Evolutionary conservation across 2,329 filamentous ascomycete genomes (phyloP), one percentile per base, ranked within the genome.

Genomic region (Alternaria sp.): DNA sequence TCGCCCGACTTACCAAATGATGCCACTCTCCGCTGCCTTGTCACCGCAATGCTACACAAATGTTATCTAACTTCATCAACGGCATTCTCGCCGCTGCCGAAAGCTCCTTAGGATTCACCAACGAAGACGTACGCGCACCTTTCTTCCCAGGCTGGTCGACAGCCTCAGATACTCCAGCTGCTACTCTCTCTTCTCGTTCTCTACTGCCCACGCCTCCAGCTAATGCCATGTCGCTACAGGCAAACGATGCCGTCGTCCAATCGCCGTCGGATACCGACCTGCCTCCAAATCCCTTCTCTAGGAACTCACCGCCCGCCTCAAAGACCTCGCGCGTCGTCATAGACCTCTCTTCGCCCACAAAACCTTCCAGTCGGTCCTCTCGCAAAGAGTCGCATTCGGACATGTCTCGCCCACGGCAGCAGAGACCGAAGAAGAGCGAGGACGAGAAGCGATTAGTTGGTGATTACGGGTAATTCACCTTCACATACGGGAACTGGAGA

Each of bases 211-310:
- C 48, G 28, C 42, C 45, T 24, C 31, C 29, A 51, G 51, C 68
- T 70, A 61, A 71, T 58, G 14, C 50, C 54, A 66, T 68, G 65
- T 44, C 48, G 41, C 26, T 29, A n/a, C 60, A 73, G 70, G 41
- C 60, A 54, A 62, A 65, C 61, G 48, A 73, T 69, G 68, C 59
- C 46, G 40, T 45, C 26, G 33, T 42, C 39, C 39, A 34, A 33
- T 51, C 56, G 28, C 46, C 44, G 13, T 48, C 44, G 21, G 50
- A 31, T 42, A 44, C 40, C 42, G 51, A 44, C 40, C 42, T 60
- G 33, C 56, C 58, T 51, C 42, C 58, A 37, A 17, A 41, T 33
- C 54, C 61, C 34, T 60, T 33, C 45, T 37, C 51, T 23, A 48
- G 37, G 37, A 51, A 46, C 28, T 39, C 53, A 36, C 29, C 61